Conservation (phyloP, 2,329 filamentous ascomycete genomes). For the Arthrobotrys iridis region DNA sequence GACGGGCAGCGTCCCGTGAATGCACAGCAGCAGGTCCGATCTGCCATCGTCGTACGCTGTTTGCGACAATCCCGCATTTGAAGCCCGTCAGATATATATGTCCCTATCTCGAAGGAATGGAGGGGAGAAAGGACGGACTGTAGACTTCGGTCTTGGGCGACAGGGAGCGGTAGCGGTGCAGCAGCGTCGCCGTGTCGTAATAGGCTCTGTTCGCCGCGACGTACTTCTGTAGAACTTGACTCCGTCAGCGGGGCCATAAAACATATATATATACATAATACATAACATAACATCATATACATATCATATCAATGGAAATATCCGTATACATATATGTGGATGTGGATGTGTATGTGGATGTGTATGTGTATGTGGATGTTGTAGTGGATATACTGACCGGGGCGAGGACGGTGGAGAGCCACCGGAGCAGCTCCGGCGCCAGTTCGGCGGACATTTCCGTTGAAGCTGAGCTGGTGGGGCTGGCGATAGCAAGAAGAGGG, state of each 20-base stretch:
- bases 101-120: slow-evolving; percentile 83
- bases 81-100: slow-evolving; percentile 66
- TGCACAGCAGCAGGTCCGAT: slow-evolving; percentile 84
- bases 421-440: slow-evolving; percentile 52
- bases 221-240: too few species aligned
- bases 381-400: slow-evolving; percentile 47
- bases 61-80: slow-evolving; percentile 53
- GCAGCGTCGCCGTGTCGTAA: slow-evolving; percentile 83
- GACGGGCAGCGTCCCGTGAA: slow-evolving; percentile 90
- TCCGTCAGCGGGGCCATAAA: slow-evolving; percentile 44
- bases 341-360: too few species aligned
- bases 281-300: too few species aligned
- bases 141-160: slow-evolving; percentile 92
- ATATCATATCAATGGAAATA: too few species aligned
- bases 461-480: background rate
- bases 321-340: too few species aligned
- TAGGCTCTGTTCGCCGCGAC: slow-evolving; percentile 92
- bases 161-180: slow-evolving; percentile 81
- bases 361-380: background rate
- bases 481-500: background rate
- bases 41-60: slow-evolving; percentile 87
- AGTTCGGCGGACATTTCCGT: slow-evolving; percentile 33
- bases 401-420: slow-evolving; percentile 47
- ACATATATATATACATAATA: background rate
- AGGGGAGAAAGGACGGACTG: slow-evolving; percentile 69